Base-by-base conservation (phyloP, 805 yeast genomes). In the Cyberlindnera japonica region DNA sequence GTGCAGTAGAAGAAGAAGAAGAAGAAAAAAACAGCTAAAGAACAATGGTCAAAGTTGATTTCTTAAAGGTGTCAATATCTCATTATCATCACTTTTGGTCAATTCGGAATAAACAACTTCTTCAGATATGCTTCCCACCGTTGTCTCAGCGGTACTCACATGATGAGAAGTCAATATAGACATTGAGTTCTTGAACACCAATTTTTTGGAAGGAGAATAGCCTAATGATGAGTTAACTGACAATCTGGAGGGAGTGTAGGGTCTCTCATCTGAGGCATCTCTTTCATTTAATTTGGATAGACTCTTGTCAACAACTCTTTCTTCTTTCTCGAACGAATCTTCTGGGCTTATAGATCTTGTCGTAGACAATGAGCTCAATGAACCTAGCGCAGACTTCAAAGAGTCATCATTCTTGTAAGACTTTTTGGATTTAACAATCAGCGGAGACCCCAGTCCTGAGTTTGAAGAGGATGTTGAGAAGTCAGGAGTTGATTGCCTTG, bases 271-370 rank as follows among this genome's bases (percentile, higher is more conserved):
- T 13, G 6, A 6, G 3, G 14, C 26, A 9, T 22, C 22, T 9
- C 13, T 22, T 21, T 39, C 40, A 15, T 48, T 44, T 19, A 48
- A 18, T 12, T 30, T 12, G 2, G 48, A 39, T 6, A 48, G 35
- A 13, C 33, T 14, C 13, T 40, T 37, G 29, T 53, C 58, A 9
- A 51, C 16, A 3, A 22, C 19, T 5, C 41, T 29, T 28, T 53
- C 58, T 17, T 45, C 48, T 27, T 47, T 40, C 37, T 53, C 58
- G 34, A 53, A 51, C 12, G 58, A 51, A 27, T 50, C 51, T 31
- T 47, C 53, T 3, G 53, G 50, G 15, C 38, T 35, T 11, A 20
- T 17, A 2, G 48, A 40, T 29, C 46, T 33, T 16, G 49, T 33
- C 16, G 33, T 33, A 6, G 43, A 32, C 6, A 19, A n/a, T 2